A percentile compares a stretch with the other conserved stretches of the same genome.
Conservation (phyloP, 352 stramenopile species). For the Globisporangium splendens region DNA sequence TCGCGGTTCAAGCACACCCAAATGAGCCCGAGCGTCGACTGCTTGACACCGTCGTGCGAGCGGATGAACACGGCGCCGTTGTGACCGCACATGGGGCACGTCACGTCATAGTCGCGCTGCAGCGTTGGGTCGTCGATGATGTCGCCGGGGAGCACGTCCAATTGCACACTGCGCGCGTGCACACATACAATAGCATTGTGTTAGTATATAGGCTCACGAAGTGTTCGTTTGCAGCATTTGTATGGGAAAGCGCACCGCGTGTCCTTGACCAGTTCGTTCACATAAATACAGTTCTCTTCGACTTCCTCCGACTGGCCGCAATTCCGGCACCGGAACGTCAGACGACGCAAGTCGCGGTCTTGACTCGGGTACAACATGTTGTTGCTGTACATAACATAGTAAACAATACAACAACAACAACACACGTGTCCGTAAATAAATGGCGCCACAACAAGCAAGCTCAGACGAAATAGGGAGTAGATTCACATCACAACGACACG, state of each 20-base stretch:
- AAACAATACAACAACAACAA: neutral
- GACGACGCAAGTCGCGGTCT: slow-evolving; percentile 77
- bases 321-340: slow-evolving; percentile 87
- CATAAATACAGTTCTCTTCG: slow-evolving; percentile 91
- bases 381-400: slow-evolving; percentile 64
- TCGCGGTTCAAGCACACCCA: slow-evolving; percentile 89
- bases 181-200: slow-evolving; percentile 5
- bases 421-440: neutral
- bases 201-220: neutral
- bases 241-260: slow-evolving; percentile 44
- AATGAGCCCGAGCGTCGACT: slow-evolving; percentile 83
- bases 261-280: slow-evolving; percentile 88
- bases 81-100: slow-evolving; percentile 71
- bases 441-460: neutral
- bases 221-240: neutral
- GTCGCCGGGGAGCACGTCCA: slow-evolving; percentile 82
- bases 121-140: slow-evolving; percentile 88
- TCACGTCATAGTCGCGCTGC: slow-evolving; percentile 85
- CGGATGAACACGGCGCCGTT: slow-evolving; percentile 86
- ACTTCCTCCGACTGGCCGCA: slow-evolving; percentile 85
- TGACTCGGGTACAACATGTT: slow-evolving; percentile 91
- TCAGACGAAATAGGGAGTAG: neutral
- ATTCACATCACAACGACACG: neutral
- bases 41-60: slow-evolving; percentile 86
- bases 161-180: slow-evolving; percentile 46